Evolutionary conservation across 129 eudicot genomes (phyloP).

Genomic region (Tagetes patula): DNA sequence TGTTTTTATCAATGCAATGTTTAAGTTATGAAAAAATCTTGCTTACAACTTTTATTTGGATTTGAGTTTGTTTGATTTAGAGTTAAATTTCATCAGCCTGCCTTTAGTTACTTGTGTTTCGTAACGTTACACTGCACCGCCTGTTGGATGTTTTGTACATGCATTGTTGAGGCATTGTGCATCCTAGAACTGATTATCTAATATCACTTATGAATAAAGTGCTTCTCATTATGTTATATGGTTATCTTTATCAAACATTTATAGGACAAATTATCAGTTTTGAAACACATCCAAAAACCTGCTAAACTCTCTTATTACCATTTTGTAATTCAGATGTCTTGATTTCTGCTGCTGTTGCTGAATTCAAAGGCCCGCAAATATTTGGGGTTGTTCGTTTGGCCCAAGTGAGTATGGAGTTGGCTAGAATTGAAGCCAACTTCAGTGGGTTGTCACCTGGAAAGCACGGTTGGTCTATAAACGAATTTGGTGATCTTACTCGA

Average conservation of each 20-base stretch:
- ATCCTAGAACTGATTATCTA: too few species aligned
- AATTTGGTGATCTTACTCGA: constrained; percentile 81
- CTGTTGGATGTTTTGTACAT: too few species aligned
- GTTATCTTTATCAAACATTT: not conserved
- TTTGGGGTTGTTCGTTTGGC: constrained; percentile 93
- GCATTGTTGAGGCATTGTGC: too few species aligned
- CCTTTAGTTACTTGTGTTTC: too few species aligned
- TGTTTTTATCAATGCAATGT: not conserved
- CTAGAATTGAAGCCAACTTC: constrained; percentile 88
- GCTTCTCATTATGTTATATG: not conserved
- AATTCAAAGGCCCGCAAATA: constrained; percentile 82
- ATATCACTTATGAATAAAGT: too few species aligned
- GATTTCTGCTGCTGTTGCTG: constrained; percentile 93
- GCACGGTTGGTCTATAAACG: constrained; percentile 88
- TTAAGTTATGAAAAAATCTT: not conserved
- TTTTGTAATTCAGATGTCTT: constrained; percentile 59
- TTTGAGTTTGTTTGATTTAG: not conserved
- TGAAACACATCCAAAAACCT: not conserved
- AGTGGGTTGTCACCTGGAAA: constrained; percentile 88
- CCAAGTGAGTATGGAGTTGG: constrained; percentile 89
- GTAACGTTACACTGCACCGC: too few species aligned
- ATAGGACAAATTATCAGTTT: not conserved
- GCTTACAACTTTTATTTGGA: not conserved
- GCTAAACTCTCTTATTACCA: not conserved
- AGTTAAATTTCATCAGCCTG: too few species aligned